Conservation (phyloP, 129 eudicot species). For the Helichrysum umbraculigerum region DNA sequence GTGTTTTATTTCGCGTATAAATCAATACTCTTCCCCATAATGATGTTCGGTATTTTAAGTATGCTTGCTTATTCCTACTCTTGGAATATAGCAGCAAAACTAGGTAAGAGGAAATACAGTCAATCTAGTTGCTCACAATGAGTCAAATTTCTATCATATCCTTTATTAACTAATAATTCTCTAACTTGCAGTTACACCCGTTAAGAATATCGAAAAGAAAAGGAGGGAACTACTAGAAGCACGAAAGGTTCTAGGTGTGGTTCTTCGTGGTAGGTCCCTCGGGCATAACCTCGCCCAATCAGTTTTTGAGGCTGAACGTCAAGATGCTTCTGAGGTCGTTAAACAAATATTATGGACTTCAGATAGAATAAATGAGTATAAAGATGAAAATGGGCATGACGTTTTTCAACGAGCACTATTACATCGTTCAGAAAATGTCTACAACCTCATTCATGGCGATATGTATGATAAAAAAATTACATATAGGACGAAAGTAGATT, state of each 20-base stretch:
- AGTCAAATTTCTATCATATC: no score
- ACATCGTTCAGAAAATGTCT: constrained; percentile 26
- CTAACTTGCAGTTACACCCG: not conserved
- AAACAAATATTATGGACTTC: constrained; percentile 10
- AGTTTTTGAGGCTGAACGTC: constrained; percentile 30
- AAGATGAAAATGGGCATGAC: constrained; percentile 5
- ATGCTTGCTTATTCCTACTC: not conserved
- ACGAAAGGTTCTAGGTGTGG: not conserved
- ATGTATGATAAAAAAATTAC: no score
- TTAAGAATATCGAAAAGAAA: not conserved
- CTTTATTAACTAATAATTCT: not conserved
- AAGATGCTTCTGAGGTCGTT: constrained; percentile 24
- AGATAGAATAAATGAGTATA: not conserved
- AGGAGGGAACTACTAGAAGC: constrained; percentile 2
- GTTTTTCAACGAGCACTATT: constrained; percentile 27
- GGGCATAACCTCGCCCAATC: not conserved
- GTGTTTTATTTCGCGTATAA: not conserved
- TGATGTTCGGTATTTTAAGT: no score
- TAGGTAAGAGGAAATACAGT: constrained; percentile 1
- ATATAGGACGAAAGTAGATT: constrained; percentile 6
- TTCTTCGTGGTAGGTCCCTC: not conserved
- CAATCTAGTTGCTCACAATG: not conserved
- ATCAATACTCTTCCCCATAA: not conserved
- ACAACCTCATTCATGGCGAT: constrained; percentile 15
- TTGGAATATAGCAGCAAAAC: not conserved